phyloP scores from a whole-genome alignment of 345 rosid genomes.

The Euphorbia tirucalli region DNA sequence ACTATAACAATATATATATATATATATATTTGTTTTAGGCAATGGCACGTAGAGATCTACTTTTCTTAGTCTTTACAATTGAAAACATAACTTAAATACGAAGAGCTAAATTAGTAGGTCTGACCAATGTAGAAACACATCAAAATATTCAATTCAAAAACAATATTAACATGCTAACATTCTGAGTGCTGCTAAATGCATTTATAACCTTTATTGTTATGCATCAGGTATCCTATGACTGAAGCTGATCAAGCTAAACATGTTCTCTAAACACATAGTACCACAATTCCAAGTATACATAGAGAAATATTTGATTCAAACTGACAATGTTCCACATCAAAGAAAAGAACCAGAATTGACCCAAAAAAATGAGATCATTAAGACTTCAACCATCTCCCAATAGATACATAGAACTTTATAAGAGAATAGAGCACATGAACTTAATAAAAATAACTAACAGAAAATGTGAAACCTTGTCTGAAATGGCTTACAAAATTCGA shows the following conservation, averaged over 20 bases:
- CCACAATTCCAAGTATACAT: not conserved
- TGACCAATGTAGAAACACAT: not conserved
- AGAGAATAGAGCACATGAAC: not conserved
- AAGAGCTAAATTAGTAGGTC: not conserved
- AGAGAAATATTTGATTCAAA: not conserved
- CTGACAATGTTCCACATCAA: too few relatives aligned
- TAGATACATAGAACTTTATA: not conserved
- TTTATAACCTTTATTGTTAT: not conserved
- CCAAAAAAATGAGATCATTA: not conserved
- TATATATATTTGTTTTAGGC: too few relatives aligned
- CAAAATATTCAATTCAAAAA: not conserved
- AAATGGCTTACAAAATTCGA: not conserved
- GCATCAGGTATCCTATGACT: not conserved
- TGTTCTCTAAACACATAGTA: not conserved
- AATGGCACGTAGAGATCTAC: too few relatives aligned
- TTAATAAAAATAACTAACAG: not conserved
- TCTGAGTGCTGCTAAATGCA: not conserved
- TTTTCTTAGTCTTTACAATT: not conserved
- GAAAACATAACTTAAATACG: not conserved
- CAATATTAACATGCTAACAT: not conserved
- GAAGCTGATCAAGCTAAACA: not conserved
- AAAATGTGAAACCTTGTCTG: slow-evolving; percentile 3
- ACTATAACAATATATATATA: not conserved
- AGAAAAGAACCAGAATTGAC: not conserved
- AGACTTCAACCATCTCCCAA: not conserved